phyloP scores from a whole-genome alignment of 768 basidiomycete genomes.

The Mycena metata region DNA sequence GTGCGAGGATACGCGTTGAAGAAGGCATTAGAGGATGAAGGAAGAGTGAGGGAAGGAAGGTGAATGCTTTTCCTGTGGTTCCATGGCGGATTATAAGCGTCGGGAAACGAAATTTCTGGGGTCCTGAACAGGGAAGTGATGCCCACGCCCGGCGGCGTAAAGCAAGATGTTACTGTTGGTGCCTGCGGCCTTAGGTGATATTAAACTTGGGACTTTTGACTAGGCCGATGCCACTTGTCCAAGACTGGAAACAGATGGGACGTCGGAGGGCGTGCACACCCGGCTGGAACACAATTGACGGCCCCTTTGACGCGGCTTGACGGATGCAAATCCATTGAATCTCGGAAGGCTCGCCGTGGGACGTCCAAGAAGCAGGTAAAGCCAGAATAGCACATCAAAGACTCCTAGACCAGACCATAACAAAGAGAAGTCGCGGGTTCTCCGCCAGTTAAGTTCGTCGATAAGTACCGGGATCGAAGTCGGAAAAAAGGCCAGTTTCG shows the following conservation, averaged over 20 bases:
- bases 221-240: slow-evolving; percentile 30
- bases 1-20: slow-evolving; percentile 29
- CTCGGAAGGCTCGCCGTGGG: slow-evolving; percentile 7
- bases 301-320: slow-evolving; percentile 10
- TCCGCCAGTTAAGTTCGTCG: slow-evolving; percentile 4
- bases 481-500: too few relatives aligned
- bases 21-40: slow-evolving; percentile 34
- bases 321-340: slow-evolving; percentile 18
- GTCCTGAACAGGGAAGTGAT: slow-evolving; percentile 19
- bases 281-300: neutral
- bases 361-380: neutral
- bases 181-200: slow-evolving; percentile 28
- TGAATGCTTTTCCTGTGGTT: slow-evolving; percentile 1
- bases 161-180: slow-evolving; percentile 27
- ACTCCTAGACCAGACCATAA: neutral
- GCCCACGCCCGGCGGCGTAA: slow-evolving; percentile 15
- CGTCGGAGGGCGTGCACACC: neutral
- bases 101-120: neutral
- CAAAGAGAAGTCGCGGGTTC: neutral
- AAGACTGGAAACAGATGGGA: slow-evolving; percentile 14
- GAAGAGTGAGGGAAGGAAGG: neutral
- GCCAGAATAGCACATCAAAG: slow-evolving; percentile 13
- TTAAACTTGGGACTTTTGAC: slow-evolving; percentile 30
- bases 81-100: slow-evolving; percentile 17
- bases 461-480: too few relatives aligned